Evolutionary conservation across 2,329 filamentous ascomycete species (phyloP), one percentile per base, ranked within the genome.

Genomic region (Metarhizium guizhouense): DNA sequence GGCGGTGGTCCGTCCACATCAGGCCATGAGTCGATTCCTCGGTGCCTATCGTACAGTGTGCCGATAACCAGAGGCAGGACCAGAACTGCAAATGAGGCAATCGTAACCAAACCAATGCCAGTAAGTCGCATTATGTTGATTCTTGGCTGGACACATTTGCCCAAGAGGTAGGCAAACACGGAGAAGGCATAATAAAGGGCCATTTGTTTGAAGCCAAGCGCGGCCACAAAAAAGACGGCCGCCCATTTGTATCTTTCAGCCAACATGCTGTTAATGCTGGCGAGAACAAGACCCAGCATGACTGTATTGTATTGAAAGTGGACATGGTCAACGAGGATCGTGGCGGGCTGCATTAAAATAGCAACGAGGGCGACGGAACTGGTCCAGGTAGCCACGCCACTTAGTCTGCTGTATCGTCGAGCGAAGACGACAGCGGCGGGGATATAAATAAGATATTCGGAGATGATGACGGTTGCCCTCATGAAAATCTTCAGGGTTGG

Each of bases 181-280:
- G 87, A 86, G 14, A 95, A 92, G 3, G 95, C 91, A 71, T 96
- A 99, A 74, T 97, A 99, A 16, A 99, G 79, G 1, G 93, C 93
- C 95, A 99, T 99, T 71, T 99, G 94, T 76, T 99, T 99, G 78
- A 97, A 99, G 6, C 90, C 90, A n/a, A 99, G 77, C 3, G 93
- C 89, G 16, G 83, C 84, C 6, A 99, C 94, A 64, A 99, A 99
- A 75, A 96, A 96, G 57, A 96, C 82, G 59, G 90, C 91, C 30
- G 89, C 84, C 91, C 93, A 96, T 59, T 95, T 81, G 64, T 86
- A 86, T 51, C 91, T 83, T 4, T 89, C 89, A 3, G 91, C 90
- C 52, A 96, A 72, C 73, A 97, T 87, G 69, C 88, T 94, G 47
- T 93, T 94, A 75, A 96, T 84, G 64, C 87, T 90, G 0, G 90